Evolutionary conservation across 345 rosid genomes (phyloP).

Genomic region (Noccaea bulbosa): DNA sequence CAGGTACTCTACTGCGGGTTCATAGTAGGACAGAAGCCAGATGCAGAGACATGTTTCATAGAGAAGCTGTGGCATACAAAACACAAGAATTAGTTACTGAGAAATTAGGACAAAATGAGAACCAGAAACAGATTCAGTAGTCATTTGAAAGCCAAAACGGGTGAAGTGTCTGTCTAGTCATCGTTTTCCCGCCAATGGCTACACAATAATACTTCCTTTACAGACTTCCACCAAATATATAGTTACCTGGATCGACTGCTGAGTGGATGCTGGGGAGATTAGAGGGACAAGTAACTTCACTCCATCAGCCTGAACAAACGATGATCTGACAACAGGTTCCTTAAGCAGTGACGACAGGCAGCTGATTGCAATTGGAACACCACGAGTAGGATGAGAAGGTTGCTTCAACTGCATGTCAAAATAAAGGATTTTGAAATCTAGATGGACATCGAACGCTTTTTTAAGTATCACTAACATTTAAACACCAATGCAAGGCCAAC

Average conservation of each 20-base stretch:
- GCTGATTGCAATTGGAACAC: slow-evolving; percentile 73
- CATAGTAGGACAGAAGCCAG: slow-evolving; percentile 92
- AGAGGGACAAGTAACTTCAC: slow-evolving; percentile 86
- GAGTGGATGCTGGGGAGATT: slow-evolving; percentile 94
- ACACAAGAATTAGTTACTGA: slow-evolving; percentile 25
- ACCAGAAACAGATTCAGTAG: slow-evolving; percentile 16
- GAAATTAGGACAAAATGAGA: slow-evolving; percentile 21
- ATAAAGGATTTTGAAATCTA: slow-evolving; percentile 36
- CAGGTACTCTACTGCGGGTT: slow-evolving; percentile 85
- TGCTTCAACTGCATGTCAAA: slow-evolving; percentile 69
- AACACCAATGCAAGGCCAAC: slow-evolving; percentile 24
- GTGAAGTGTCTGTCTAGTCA: slow-evolving; percentile 2
- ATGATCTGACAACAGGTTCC: slow-evolving; percentile 89
- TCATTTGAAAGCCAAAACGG: slow-evolving; percentile 2
- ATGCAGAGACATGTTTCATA: slow-evolving; percentile 94
- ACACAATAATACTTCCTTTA: slow-evolving; percentile 2
- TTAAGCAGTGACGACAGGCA: slow-evolving; percentile 78
- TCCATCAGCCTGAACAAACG: slow-evolving; percentile 89
- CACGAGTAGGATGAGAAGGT: slow-evolving; percentile 86
- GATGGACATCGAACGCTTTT: slow-evolving; percentile 13
- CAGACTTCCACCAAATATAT: slow-evolving; percentile 17
- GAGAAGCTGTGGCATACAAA: slow-evolving; percentile 68
- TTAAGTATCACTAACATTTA: slow-evolving; percentile 9
- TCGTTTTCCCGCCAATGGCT: not conserved
- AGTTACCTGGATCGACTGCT: slow-evolving; percentile 92